Evolutionary conservation across 2,329 filamentous ascomycete genomes (phyloP).

Genomic region (Aureobasidium vineae): DNA sequence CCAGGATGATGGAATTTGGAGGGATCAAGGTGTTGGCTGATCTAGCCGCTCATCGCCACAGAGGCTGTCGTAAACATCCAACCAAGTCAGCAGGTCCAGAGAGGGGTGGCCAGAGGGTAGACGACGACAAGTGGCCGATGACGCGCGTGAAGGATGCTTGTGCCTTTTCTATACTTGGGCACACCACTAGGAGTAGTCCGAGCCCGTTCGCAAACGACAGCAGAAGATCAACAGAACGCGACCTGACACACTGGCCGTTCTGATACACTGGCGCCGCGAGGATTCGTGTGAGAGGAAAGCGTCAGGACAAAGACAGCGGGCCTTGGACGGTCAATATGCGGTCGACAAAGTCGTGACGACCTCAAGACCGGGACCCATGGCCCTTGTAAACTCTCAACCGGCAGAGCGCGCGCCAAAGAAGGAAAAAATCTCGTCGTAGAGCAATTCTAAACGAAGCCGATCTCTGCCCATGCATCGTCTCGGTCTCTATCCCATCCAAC

Average conservation of each 20-base stretch:
- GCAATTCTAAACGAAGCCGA: slow-evolving; percentile 26
- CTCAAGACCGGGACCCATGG: slow-evolving; percentile 6
- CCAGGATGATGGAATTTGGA: background rate
- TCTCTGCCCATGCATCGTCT: slow-evolving; percentile 22
- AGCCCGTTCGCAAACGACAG: no score
- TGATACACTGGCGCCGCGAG: slow-evolving; percentile 19
- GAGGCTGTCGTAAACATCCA: slow-evolving; percentile 19
- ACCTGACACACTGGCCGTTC: slow-evolving; percentile 24
- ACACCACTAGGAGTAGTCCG: background rate
- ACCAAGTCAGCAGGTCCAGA: slow-evolving; percentile 22
- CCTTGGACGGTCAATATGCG: background rate
- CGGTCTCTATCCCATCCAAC: slow-evolving; percentile 14
- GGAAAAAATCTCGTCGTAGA: background rate
- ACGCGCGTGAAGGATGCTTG: slow-evolving; percentile 20
- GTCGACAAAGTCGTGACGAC: slow-evolving; percentile 11
- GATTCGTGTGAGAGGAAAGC: slow-evolving; percentile 2
- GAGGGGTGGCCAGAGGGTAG: background rate
- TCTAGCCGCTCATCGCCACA: slow-evolving; percentile 24
- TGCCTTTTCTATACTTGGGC: slow-evolving; percentile 22
- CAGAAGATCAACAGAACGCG: background rate
- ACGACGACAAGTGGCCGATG: slow-evolving; percentile 3
- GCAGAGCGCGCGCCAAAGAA: slow-evolving; percentile 19
- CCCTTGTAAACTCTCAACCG: slow-evolving; percentile 17
- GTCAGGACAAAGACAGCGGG: background rate
- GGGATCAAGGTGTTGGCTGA: slow-evolving; percentile 2